Base-by-base conservation (phyloP, 2,329 filamentous ascomycete species). In the Colletotrichum zoysiae region DNA sequence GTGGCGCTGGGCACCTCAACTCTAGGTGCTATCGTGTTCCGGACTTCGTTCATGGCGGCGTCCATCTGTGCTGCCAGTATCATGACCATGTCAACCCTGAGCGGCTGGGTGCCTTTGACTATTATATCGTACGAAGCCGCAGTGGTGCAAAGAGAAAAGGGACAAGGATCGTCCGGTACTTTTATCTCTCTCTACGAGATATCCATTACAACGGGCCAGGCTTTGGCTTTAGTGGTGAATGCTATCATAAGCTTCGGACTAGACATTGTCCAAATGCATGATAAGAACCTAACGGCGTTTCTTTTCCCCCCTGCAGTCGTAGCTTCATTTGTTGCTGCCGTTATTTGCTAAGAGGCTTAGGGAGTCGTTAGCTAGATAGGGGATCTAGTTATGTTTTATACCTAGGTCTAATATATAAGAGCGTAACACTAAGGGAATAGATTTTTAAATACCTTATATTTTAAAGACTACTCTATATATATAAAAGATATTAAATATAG, bases 181-280 rank as follows among this genome's bases (percentile, higher is more conserved):
- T n/a, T n/a, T n/a, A 8, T 63, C 18, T 51, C 60, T 51, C n/a
- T 63, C 16, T 46, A 63, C 35, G 60, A 63, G 60, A 53, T 63
- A 30, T 33, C 60, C 35, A 53, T 63, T 8, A 63, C 60, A 1
- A 2, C 26, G 3, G 60, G 60, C 12, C 60, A 63, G 33, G 33
- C 33, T 23, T 8, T 63, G 23, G 20, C 60, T 30, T 33, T 53
- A 16, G 23, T 53, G 23, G 14, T 8, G 23, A 30, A 12, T n/a
- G 33, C 46, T 7, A 20, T 53, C 16, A 63, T 53, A 0, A 42
- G 35, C 23, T n/a, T 63, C 1, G 60, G n/a, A 2, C 16, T 63
- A 3, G 48, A 63, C 0, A 16, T 53, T 12, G 16, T 42, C 11
- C 2, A 42, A 9, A 30, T 18, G 23, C 0, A 14, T 9, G 30